A percentile compares a stretch with the other conserved stretches of the same genome.
Evolutionary conservation across 2,329 filamentous ascomycete genomes (phyloP).

Genomic region (Botrytis tulipae): DNA sequence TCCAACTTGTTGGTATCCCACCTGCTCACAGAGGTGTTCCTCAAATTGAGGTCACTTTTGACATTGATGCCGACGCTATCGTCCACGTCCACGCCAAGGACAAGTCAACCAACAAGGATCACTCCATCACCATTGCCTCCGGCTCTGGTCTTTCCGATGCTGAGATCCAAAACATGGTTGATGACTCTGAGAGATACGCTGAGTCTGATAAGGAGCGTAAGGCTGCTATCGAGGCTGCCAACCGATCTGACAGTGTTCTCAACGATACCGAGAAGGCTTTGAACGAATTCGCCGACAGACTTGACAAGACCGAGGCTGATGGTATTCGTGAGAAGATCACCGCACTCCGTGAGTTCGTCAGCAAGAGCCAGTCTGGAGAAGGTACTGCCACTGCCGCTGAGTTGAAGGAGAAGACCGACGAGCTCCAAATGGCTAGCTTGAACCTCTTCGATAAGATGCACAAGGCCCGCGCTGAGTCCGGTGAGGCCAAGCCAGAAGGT

Average conservation of each 20-base stretch:
- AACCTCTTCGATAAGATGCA: conserved; percentile 99
- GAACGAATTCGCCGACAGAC: conserved; percentile 92
- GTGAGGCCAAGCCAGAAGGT: conserved; percentile 50
- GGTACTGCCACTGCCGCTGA: conserved; percentile 80
- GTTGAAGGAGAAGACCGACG: conserved; percentile 98
- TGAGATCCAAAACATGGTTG: conserved; percentile 97
- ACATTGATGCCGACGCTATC: conserved; percentile 97
- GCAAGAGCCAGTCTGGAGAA: conserved; percentile 94
- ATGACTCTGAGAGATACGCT: conserved; percentile 95
- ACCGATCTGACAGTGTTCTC: conserved; percentile 92
- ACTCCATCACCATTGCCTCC: conserved; percentile 98
- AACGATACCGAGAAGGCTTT: conserved; percentile 98
- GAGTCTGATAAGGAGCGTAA: conserved; percentile 97
- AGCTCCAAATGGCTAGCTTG: conserved; percentile 92
- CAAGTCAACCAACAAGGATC: conserved; percentile 99
- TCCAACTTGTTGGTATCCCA: conserved; percentile 97
- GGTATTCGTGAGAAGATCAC: conserved; percentile 92
- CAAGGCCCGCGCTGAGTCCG: conserved; percentile 77
- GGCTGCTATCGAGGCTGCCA: conserved; percentile 90
- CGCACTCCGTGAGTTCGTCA: conserved; percentile 80
- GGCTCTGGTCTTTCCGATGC: conserved; percentile 92
- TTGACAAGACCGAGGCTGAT: conserved; percentile 95
- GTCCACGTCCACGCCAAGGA: conserved; percentile 98
- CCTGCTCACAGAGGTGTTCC: conserved; percentile 95
- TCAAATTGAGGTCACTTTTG: conserved; percentile 96